A percentile compares a stretch with the other conserved stretches of the same genome.
phyloP scores from a whole-genome alignment of 2,329 filamentous ascomycete genomes.

The Penicillium verrucosum region DNA sequence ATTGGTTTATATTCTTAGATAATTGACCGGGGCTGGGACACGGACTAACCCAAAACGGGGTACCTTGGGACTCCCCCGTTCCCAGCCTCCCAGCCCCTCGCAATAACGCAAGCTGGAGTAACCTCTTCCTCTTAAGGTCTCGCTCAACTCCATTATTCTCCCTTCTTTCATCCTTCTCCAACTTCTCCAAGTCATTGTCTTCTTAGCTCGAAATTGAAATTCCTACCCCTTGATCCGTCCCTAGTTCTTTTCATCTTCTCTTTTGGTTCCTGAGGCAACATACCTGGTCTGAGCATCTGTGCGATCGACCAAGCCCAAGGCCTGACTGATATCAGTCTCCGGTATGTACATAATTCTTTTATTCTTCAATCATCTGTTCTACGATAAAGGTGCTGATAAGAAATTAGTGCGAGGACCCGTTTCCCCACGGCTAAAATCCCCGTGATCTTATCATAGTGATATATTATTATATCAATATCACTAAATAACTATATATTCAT shows the following conservation, averaged over 20 bases:
- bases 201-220: not conserved
- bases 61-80: slow-evolving; percentile 18
- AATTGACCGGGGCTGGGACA: slow-evolving; percentile 20
- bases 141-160: slow-evolving; percentile 12
- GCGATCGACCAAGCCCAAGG: not conserved
- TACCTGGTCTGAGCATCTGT: slow-evolving; percentile 6
- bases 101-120: slow-evolving; percentile 8
- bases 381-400: slow-evolving; percentile 8
- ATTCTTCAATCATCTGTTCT: slow-evolving; percentile 8
- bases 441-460: slow-evolving; percentile 4
- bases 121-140: slow-evolving; percentile 24
- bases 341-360: slow-evolving; percentile 26
- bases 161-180: slow-evolving; percentile 9
- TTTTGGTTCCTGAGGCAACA: slow-evolving; percentile 5
- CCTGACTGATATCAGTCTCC: slow-evolving; percentile 6
- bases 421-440: slow-evolving; percentile 18
- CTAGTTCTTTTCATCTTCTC: not conserved
- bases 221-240: not conserved
- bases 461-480: slow-evolving; percentile 2
- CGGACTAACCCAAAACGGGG: slow-evolving; percentile 4
- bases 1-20: slow-evolving; percentile 17
- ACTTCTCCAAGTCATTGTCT: slow-evolving; percentile 1
- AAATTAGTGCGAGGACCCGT: slow-evolving; percentile 22
- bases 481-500: slow-evolving; percentile 3
- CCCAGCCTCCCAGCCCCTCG: slow-evolving; percentile 27